phyloP scores from a whole-genome alignment of 257 asterid genomes.

The Sherardia arvensis region DNA sequence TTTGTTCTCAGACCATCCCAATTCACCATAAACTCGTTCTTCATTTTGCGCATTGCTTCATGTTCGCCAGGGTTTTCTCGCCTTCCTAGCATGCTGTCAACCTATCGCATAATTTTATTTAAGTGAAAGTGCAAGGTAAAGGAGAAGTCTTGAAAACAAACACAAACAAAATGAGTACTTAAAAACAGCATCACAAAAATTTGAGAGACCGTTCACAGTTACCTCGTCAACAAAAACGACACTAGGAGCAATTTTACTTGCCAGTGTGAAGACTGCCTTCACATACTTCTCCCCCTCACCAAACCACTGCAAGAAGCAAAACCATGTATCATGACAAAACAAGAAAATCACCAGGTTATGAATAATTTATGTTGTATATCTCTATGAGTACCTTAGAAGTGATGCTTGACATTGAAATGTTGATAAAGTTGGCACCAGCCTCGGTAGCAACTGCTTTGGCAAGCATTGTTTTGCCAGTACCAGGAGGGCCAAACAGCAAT shows the following conservation, averaged over 20 bases:
- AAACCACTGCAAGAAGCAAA: slow-evolving; percentile 53
- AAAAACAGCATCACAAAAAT: neutral
- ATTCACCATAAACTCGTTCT: slow-evolving; percentile 86
- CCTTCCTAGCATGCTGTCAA: slow-evolving; percentile 95
- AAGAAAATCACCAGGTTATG: slow-evolving; percentile 9
- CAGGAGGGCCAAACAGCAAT: slow-evolving; percentile 92
- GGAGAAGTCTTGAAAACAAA: slow-evolving; percentile 1
- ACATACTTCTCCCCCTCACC: slow-evolving; percentile 93
- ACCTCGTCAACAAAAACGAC: slow-evolving; percentile 89
- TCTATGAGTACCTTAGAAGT: slow-evolving; percentile 52
- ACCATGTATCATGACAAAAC: slow-evolving; percentile 4
- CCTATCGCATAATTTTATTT: slow-evolving; percentile 25
- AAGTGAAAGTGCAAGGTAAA: neutral
- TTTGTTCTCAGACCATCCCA: slow-evolving; percentile 95
- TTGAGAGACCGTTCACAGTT: neutral
- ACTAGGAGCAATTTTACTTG: slow-evolving; percentile 85
- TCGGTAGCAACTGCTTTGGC: slow-evolving; percentile 96
- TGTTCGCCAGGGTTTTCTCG: slow-evolving; percentile 96
- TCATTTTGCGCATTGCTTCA: slow-evolving; percentile 98
- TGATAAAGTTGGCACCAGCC: slow-evolving; percentile 86
- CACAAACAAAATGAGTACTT: neutral
- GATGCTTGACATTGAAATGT: slow-evolving; percentile 89
- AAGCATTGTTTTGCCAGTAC: slow-evolving; percentile 89
- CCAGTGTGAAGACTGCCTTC: slow-evolving; percentile 78
- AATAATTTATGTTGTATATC: slow-evolving; percentile 6